Evolutionary conservation across 805 yeast species (phyloP).

Genomic region (Monosporozyma solicola): DNA sequence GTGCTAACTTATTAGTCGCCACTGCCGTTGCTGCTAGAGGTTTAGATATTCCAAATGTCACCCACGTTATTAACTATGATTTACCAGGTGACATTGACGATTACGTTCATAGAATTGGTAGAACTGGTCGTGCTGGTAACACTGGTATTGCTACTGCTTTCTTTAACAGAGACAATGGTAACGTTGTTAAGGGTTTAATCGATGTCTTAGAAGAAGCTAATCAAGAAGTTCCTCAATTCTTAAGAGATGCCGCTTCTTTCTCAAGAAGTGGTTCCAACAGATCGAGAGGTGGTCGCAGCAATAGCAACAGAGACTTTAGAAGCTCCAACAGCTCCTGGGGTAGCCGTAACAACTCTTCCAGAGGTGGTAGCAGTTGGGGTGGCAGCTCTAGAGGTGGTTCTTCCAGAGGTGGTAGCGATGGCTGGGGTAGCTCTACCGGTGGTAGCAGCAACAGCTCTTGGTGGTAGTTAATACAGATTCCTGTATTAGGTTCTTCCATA

Average conservation of each 20-base stretch:
- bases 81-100: slow-evolving; percentile 96
- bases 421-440: slow-evolving; percentile 22
- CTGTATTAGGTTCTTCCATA: neutral
- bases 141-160: slow-evolving; percentile 97
- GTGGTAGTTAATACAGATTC: slow-evolving; percentile 1
- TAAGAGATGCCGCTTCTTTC: slow-evolving; percentile 74
- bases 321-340: slow-evolving; percentile 28
- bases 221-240: slow-evolving; percentile 92
- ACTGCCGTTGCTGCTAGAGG: slow-evolving; percentile 99
- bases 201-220: slow-evolving; percentile 90
- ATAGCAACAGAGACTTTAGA: slow-evolving; percentile 44
- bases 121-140: slow-evolving; percentile 99
- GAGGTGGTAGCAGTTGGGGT: slow-evolving; percentile 6
- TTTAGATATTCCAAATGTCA: slow-evolving; percentile 97
- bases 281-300: slow-evolving; percentile 36
- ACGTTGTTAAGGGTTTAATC: slow-evolving; percentile 77
- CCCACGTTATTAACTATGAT: slow-evolving; percentile 95
- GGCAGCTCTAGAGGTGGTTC: slow-evolving; percentile 22
- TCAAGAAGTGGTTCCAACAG: slow-evolving; percentile 51
- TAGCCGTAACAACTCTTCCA: slow-evolving; percentile 26
- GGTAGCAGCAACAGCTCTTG: neutral
- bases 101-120: slow-evolving; percentile 98
- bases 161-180: slow-evolving; percentile 91
- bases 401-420: slow-evolving; percentile 26
- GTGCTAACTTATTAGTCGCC: slow-evolving; percentile 91